Conservation (phyloP, 352 stramenopile species). For the Globisporangium cylindrosporum region DNA sequence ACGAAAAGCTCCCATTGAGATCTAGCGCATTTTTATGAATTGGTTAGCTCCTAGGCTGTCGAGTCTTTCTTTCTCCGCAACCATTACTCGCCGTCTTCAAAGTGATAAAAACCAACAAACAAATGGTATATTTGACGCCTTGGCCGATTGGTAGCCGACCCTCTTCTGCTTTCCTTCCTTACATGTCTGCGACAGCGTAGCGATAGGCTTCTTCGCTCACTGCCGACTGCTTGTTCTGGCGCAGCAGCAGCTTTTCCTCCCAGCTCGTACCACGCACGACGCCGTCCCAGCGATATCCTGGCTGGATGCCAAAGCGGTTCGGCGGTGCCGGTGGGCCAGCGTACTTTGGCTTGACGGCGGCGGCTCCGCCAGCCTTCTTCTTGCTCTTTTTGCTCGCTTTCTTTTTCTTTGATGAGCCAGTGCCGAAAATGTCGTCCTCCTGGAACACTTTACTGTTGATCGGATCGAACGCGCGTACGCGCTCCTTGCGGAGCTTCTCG, state of each 20-base stretch:
- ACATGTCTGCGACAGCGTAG: slow-evolving; percentile 84
- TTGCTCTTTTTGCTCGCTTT: slow-evolving; percentile 49
- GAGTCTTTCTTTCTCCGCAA: background rate
- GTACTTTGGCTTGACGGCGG: slow-evolving; percentile 57
- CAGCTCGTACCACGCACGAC: slow-evolving; percentile 96
- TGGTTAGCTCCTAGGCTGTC: background rate
- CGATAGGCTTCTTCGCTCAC: slow-evolving; percentile 74
- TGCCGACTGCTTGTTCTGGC: slow-evolving; percentile 61
- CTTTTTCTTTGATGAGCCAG: slow-evolving; percentile 33
- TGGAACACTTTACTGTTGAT: slow-evolving; percentile 78
- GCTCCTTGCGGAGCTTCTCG: slow-evolving; percentile 52
- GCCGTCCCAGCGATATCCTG: slow-evolving; percentile 98
- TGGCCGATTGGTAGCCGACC: background rate
- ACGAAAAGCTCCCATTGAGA: slow-evolving; percentile 1
- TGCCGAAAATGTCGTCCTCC: slow-evolving; percentile 40
- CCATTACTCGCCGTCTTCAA: background rate
- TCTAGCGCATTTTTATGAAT: background rate
- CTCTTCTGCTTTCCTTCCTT: slow-evolving; percentile 12
- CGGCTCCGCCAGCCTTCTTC: slow-evolving; percentile 16
- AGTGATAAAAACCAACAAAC: slow-evolving; percentile 3
- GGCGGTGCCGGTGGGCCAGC: slow-evolving; percentile 62
- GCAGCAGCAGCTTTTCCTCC: slow-evolving; percentile 91
- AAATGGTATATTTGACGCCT: slow-evolving; percentile 1
- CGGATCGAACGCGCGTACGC: slow-evolving; percentile 70
- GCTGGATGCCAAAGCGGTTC: slow-evolving; percentile 89